Base-by-base conservation (phyloP, 2,329 filamentous ascomycete species). In the Aureobasidium sp. region DNA sequence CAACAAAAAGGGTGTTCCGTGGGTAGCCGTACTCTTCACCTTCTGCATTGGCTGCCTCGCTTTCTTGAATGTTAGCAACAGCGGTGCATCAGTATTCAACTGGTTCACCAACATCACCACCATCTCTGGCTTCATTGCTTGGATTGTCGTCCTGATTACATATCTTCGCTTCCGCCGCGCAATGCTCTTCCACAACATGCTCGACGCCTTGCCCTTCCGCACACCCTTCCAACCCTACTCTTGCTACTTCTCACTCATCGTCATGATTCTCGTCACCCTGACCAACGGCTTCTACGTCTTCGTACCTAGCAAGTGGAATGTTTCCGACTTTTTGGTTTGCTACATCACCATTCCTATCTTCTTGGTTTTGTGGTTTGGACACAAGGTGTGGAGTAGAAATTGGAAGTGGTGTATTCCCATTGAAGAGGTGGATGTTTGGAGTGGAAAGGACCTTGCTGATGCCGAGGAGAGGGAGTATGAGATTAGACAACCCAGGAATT, bases 201-300 rank as follows among this genome's bases (percentile, higher is more conserved):
- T 72, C n/a, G 69, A 78, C 12, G 68, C 73, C 1, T 74, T 84
- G 15, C 79, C 81, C 29, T 85, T 83, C 68, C 73, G 73, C 39
- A 79, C 79, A 0, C 76, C 77, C 13, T 69, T 80, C 32, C 78
- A 81, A 62, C 83, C 84, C 0, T 85, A 78, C 64, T 75, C 76
- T 9, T 76, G 82, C 0, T 84, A 78, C 68, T 74, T 81, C 42
- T 78, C 76, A 0, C 72, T 85, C 0, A 60, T 76, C 5, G 67
- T 84, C 26, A 77, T 82, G 17, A 71, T 73, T 20, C 66, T 80
- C 6, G 74, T 83, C 47, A 78, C 84, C 56, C 65, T 85, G 27
- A 83, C 84, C 61, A 80, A 84, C 48, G 82, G 84, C 17, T 84
- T 83, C 62, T 78, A 83, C 63, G 74, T 78, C 26, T 84, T 86